These are phyloP conservation scores for Saturnispora hagleri DNA, from an alignment of 805 yeast genomes.

Conservation along the genomic window DNA sequence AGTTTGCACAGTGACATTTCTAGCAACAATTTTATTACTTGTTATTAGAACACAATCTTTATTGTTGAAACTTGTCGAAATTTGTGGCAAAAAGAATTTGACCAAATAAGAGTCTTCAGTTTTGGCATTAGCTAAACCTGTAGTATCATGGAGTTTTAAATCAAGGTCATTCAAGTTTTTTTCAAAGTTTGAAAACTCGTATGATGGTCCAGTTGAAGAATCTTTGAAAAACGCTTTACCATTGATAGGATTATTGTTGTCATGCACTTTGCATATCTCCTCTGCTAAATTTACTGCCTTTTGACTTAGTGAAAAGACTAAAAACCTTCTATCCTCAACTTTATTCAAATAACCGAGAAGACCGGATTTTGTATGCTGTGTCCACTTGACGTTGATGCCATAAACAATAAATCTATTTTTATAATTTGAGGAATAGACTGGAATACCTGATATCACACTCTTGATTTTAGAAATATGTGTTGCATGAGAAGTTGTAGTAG, in stretches of 20 bases:
- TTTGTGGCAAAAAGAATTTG: conserved; percentile 74
- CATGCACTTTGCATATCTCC: conserved; percentile 16
- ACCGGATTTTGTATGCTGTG: conserved; percentile 52
- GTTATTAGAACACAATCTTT: conserved; percentile 42
- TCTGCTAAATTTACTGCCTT: conserved; percentile 26
- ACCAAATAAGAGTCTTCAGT: conserved; percentile 37
- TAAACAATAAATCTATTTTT: conserved; percentile 69
- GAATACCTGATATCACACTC: conserved; percentile 15
- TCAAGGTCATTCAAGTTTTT: conserved; percentile 39
- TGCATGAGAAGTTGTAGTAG: conserved; percentile 2
- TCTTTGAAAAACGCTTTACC: neutral
- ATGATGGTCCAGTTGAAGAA: conserved; percentile 8
- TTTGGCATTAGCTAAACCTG: conserved; percentile 14
- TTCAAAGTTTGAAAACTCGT: conserved; percentile 15
- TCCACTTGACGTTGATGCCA: conserved; percentile 70
- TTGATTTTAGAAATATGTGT: conserved; percentile 14
- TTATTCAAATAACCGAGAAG: conserved; percentile 45
- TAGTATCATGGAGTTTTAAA: conserved; percentile 35
- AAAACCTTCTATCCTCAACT: conserved; percentile 20
- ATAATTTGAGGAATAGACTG: conserved; percentile 28
- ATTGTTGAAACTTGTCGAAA: conserved; percentile 45
- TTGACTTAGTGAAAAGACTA: conserved; percentile 24
- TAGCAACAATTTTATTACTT: conserved; percentile 50
- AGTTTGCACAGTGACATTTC: conserved; percentile 38
- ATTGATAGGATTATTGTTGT: neutral